phyloP scores from a whole-genome alignment of 805 yeast genomes.

The Candida nemodendra region DNA sequence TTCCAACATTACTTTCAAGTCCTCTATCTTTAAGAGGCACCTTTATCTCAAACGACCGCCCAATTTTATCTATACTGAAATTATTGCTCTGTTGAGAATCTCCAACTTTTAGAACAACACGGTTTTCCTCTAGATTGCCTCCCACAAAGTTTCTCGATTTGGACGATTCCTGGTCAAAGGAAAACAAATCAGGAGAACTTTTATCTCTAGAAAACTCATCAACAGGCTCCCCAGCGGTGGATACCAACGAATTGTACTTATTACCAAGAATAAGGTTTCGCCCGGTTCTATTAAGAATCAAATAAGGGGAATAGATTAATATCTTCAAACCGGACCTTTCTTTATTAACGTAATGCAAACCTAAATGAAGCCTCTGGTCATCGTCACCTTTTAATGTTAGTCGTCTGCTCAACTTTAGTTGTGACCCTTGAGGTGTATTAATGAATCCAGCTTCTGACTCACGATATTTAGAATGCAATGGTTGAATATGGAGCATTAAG shows the following conservation, averaged over 20 bases:
- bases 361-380: slow-evolving; percentile 66
- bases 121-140: slow-evolving; percentile 47
- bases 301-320: slow-evolving; percentile 79
- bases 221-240: slow-evolving; percentile 33
- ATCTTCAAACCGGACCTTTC: slow-evolving; percentile 60
- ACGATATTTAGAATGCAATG: slow-evolving; percentile 57
- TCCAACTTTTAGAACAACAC: slow-evolving; percentile 64
- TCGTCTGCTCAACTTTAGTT: slow-evolving; percentile 34
- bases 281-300: slow-evolving; percentile 79
- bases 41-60: slow-evolving; percentile 62
- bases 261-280: slow-evolving; percentile 60
- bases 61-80: slow-evolving; percentile 85
- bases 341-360: slow-evolving; percentile 58
- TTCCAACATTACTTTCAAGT: slow-evolving; percentile 71
- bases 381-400: slow-evolving; percentile 54
- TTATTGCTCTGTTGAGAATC: slow-evolving; percentile 73
- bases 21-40: slow-evolving; percentile 48
- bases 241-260: slow-evolving; percentile 48
- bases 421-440: slow-evolving; percentile 44
- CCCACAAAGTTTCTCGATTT: slow-evolving; percentile 33
- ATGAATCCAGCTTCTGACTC: slow-evolving; percentile 76
- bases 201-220: slow-evolving; percentile 27
- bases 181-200: slow-evolving; percentile 74
- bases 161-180: slow-evolving; percentile 56
- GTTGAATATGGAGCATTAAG: slow-evolving; percentile 66